A percentile compares a stretch with the other conserved stretches of the same genome.
phyloP scores from a whole-genome alignment of 441 rosid genomes.

The Gossypium davidsonii region DNA sequence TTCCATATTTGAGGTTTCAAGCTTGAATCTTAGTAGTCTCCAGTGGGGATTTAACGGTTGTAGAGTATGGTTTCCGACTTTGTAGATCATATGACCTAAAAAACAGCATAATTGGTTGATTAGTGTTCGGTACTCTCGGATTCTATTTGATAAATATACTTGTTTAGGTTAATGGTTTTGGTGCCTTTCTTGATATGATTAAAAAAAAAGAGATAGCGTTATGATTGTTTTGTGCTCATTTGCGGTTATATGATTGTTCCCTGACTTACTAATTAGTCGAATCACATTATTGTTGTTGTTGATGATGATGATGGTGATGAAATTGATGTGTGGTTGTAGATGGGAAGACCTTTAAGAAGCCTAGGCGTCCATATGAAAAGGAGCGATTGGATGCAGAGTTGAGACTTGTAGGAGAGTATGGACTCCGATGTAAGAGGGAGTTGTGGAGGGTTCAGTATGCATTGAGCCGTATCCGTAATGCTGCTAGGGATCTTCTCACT shows the following conservation, averaged over 20 bases:
- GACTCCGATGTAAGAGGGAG: slow-evolving; percentile 82
- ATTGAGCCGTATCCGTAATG: slow-evolving; percentile 77
- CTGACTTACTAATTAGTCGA: too few relatives aligned
- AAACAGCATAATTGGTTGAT: not conserved
- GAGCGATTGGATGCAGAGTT: slow-evolving; percentile 82
- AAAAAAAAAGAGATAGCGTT: not conserved
- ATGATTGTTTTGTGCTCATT: not conserved
- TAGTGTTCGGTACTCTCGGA: not conserved
- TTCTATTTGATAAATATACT: not conserved
- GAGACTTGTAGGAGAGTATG: slow-evolving; percentile 76
- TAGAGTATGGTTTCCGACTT: not conserved
- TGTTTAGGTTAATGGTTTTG: not conserved
- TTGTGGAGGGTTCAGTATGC: slow-evolving; percentile 88
- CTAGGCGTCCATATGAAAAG: slow-evolving; percentile 88
- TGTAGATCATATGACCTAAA: not conserved
- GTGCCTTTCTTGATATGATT: not conserved
- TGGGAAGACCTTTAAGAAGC: slow-evolving; percentile 94
- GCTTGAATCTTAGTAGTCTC: not conserved
- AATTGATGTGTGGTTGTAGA: slow-evolving; percentile 28
- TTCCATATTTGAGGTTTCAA: not conserved
- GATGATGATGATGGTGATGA: not conserved
- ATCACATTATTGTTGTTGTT: too few relatives aligned
- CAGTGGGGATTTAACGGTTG: not conserved
- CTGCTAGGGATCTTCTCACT: slow-evolving; percentile 75
- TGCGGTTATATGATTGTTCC: too few relatives aligned